Evolutionary conservation across 257 asterid genomes (phyloP).

Genomic region (Schizonepeta tenuifolia): DNA sequence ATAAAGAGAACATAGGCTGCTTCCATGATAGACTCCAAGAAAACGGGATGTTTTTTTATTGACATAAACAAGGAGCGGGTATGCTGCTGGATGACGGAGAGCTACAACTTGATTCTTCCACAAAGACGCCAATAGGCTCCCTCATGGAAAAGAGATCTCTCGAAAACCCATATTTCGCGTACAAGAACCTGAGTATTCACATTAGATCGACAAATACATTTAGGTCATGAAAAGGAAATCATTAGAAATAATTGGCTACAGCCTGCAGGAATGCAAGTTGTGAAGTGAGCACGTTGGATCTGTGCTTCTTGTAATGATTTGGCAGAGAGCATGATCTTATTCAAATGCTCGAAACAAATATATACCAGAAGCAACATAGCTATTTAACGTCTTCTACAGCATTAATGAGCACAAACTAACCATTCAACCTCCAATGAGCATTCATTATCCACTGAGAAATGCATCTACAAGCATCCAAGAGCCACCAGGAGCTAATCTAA

Average conservation of each 20-base stretch:
- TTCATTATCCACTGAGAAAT: too few species aligned
- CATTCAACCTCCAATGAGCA: too few species aligned
- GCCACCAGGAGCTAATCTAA: too few species aligned
- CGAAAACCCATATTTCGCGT: slow-evolving; percentile 97
- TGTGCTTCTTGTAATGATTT: not conserved
- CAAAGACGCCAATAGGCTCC: slow-evolving; percentile 94
- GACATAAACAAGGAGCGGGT: not conserved
- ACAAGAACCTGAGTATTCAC: slow-evolving; percentile 68
- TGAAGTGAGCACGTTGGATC: not conserved
- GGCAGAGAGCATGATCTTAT: not conserved
- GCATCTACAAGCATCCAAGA: too few species aligned
- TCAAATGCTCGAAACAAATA: not conserved
- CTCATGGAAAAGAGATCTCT: slow-evolving; percentile 83
- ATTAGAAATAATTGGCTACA: not conserved
- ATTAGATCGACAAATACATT: not conserved
- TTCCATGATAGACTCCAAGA: not conserved
- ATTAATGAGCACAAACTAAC: not conserved
- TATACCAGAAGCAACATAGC: not conserved
- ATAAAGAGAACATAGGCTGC: not conserved
- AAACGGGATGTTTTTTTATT: too few species aligned
- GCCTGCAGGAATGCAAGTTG: not conserved
- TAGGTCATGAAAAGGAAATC: slow-evolving; percentile 4
- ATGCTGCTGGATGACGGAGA: not conserved
- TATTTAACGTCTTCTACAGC: not conserved
- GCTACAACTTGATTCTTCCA: slow-evolving; percentile 73